These are phyloP conservation scores for Zymoseptoria pseudotritici DNA, from an alignment of 2,329 filamentous ascomycete genomes.

Conservation along the genomic window DNA sequence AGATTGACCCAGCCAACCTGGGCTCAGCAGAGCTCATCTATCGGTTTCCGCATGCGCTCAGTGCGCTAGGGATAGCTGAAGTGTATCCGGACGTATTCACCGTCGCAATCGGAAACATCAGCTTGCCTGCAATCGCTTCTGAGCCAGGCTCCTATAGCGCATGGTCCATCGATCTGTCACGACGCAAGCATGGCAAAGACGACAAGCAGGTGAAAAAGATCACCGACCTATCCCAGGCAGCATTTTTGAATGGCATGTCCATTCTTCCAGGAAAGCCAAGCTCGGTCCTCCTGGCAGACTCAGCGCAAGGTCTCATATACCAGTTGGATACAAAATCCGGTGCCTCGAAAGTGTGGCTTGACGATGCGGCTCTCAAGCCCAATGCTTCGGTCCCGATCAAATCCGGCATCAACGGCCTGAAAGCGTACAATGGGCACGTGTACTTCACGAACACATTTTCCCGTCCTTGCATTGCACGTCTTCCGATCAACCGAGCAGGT, in stretches of 20 bases:
- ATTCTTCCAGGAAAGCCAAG: neutral
- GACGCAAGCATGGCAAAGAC: neutral
- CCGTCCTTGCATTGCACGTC: slow-evolving; percentile 7
- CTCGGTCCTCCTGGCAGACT: slow-evolving; percentile 9
- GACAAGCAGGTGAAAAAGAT: slow-evolving; percentile 1
- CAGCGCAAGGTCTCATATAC: slow-evolving; percentile 8
- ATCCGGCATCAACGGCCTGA: slow-evolving; percentile 15
- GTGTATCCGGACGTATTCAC: slow-evolving; percentile 9
- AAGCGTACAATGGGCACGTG: slow-evolving; percentile 3
- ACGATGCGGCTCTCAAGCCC: slow-evolving; percentile 14
- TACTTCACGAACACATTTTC: slow-evolving; percentile 13
- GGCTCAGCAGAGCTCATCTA: slow-evolving; percentile 9
- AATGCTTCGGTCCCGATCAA: slow-evolving; percentile 4
- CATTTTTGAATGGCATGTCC: slow-evolving; percentile 11
- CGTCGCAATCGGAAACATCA: slow-evolving; percentile 8
- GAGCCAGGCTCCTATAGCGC: slow-evolving; percentile 7
- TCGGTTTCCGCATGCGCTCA: slow-evolving; percentile 5
- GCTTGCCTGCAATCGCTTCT: neutral
- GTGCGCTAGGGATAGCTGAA: slow-evolving; percentile 11
- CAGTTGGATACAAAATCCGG: slow-evolving; percentile 5
- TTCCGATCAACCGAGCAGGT: slow-evolving; percentile 2
- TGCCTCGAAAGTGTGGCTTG: slow-evolving; percentile 4
- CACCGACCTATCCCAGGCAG: slow-evolving; percentile 3
- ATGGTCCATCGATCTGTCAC: slow-evolving; percentile 5
- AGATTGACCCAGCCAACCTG: slow-evolving; percentile 7